These are phyloP conservation scores for Fusarium annulatum DNA, from an alignment of 2,329 filamentous ascomycete genomes.

Conservation along the genomic window DNA sequence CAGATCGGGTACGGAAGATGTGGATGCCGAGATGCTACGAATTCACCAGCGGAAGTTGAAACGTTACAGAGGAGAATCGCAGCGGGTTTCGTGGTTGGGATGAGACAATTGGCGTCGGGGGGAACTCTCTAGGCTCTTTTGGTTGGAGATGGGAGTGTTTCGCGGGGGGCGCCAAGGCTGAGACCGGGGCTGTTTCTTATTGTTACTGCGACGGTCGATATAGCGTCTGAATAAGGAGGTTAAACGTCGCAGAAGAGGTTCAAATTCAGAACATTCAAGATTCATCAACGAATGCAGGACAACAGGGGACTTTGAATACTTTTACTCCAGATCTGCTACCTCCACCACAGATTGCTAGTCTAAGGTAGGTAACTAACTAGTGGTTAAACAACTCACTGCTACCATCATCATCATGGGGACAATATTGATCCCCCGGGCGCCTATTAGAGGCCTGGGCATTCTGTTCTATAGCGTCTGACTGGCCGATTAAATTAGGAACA, in stretches of 20 bases:
- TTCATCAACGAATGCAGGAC: slow-evolving; percentile 4
- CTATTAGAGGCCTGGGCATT: slow-evolving; percentile 40
- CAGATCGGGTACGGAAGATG: slow-evolving; percentile 29
- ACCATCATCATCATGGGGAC: slow-evolving; percentile 7
- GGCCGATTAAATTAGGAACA: slow-evolving; percentile 46
- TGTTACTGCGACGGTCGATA: slow-evolving; percentile 21
- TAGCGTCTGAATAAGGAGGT: slow-evolving; percentile 21
- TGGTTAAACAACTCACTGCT: slow-evolving; percentile 1
- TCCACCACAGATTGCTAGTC: not conserved
- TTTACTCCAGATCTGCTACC: slow-evolving; percentile 16
- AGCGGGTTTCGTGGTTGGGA: slow-evolving; percentile 24
- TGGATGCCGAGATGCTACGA: slow-evolving; percentile 30
- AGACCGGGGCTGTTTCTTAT: slow-evolving; percentile 13
- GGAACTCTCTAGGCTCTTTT: slow-evolving; percentile 6
- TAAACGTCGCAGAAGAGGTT: slow-evolving; percentile 27
- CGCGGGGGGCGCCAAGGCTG: slow-evolving; percentile 28
- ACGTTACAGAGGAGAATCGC: slow-evolving; percentile 38
- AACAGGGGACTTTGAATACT: slow-evolving; percentile 21
- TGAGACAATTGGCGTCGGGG: slow-evolving; percentile 45
- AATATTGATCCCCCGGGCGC: slow-evolving; percentile 34
- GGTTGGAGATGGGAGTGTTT: slow-evolving; percentile 34
- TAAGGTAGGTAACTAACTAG: not conserved
- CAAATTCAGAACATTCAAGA: not conserved
- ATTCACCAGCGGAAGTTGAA: slow-evolving; percentile 39
- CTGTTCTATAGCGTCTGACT: slow-evolving; percentile 33